Evolutionary conservation across 441 rosid genomes (phyloP).

Genomic region (Eruca vesicaria): DNA sequence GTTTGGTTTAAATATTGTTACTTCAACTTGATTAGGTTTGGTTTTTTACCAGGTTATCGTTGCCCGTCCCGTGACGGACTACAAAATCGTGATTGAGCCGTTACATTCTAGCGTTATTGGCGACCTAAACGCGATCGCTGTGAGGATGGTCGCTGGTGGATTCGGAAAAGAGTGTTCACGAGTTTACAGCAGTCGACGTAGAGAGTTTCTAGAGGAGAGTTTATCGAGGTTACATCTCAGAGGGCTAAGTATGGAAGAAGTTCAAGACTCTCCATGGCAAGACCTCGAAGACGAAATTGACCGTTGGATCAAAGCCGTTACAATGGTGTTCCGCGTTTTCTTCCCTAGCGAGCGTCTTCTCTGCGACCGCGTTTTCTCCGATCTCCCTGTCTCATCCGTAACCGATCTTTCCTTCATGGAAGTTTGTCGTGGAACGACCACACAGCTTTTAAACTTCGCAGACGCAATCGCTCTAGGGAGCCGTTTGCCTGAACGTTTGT

Average conservation of each 20-base stretch:
- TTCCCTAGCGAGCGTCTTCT: slow-evolving; percentile 93
- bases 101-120: slow-evolving; percentile 68
- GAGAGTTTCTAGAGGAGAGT: slow-evolving; percentile 91
- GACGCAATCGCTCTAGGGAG: slow-evolving; percentile 76
- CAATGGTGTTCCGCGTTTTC: slow-evolving; percentile 67
- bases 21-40: background rate
- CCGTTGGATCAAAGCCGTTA: slow-evolving; percentile 81
- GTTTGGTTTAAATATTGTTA: background rate
- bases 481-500: slow-evolving; percentile 84
- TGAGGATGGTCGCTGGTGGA: slow-evolving; percentile 82
- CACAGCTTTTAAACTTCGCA: slow-evolving; percentile 80
- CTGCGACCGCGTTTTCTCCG: slow-evolving; percentile 83
- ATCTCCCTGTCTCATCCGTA: slow-evolving; percentile 50
- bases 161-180: slow-evolving; percentile 80
- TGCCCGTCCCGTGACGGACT: slow-evolving; percentile 73
- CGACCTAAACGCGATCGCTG: slow-evolving; percentile 81
- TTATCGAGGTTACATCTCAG: slow-evolving; percentile 69
- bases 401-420: slow-evolving; percentile 91
- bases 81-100: slow-evolving; percentile 73
- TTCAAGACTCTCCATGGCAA: slow-evolving; percentile 71
- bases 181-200: slow-evolving; percentile 74
- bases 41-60: slow-evolving; percentile 40
- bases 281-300: slow-evolving; percentile 85
- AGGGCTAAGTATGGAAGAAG: slow-evolving; percentile 73
- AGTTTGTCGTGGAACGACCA: slow-evolving; percentile 71